Conservation (phyloP, 2,329 filamentous ascomycete genomes). For the Cercospora brassicicola region DNA sequence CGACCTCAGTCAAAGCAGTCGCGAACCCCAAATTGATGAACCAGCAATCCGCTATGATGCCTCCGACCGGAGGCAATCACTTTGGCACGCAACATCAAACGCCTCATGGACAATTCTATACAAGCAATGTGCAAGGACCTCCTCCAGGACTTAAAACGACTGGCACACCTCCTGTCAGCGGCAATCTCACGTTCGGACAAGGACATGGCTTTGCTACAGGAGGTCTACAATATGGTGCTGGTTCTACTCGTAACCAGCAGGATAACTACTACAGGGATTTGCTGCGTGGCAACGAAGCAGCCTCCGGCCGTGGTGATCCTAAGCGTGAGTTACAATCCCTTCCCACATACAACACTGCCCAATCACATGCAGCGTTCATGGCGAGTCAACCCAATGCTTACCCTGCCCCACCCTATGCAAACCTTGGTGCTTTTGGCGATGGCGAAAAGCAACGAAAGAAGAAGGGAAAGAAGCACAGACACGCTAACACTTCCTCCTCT, state of each 20-base stretch:
- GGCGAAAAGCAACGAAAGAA: conserved; percentile 71
- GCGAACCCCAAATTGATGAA: conserved; percentile 78
- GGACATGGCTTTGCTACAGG: conserved; percentile 76
- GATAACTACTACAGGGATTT: conserved; percentile 29
- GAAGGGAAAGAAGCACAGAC: conserved; percentile 99
- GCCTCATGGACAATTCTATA: conserved; percentile 70
- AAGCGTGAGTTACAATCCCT: conserved; percentile 40
- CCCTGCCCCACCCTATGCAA: conserved; percentile 28
- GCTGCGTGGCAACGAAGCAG: conserved; percentile 26
- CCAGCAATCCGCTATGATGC: conserved; percentile 86
- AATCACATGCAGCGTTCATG: conserved; percentile 29
- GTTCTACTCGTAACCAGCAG: conserved; percentile 46
- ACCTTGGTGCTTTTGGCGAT: conserved; percentile 32
- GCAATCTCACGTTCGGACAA: conserved; percentile 83
- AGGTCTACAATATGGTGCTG: conserved; percentile 61
- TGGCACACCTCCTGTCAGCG: conserved; percentile 81
- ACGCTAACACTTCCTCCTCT: conserved; percentile 99
- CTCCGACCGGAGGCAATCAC: conserved; percentile 45
- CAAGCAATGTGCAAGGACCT: conserved; percentile 82
- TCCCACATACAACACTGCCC: conserved; percentile 28
- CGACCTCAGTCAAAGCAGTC: conserved; percentile 70
- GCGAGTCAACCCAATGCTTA: conserved; percentile 30
- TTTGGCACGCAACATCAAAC: conserved; percentile 57
- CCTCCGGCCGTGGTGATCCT: conserved; percentile 25
- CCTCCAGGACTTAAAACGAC: conserved; percentile 94